Base-by-base conservation (phyloP, 768 basidiomycete genomes). In the Lyophyllum shimeji region DNA sequence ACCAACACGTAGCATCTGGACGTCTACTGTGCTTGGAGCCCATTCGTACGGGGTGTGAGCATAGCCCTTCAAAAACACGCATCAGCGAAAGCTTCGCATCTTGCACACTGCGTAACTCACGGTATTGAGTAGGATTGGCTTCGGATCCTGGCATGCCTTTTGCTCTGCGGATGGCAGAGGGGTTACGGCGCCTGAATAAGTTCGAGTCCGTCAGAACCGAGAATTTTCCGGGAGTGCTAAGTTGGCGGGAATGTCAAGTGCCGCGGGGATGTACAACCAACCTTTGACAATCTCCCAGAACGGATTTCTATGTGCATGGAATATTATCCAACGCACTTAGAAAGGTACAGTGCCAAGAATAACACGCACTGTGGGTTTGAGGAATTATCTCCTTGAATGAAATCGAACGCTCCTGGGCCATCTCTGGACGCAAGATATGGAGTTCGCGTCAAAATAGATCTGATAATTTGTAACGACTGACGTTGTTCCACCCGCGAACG, bases 221-320 rank as follows among this genome's bases (percentile, higher is more conserved):
- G 7, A 25, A 25, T 40, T 49, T n/a, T n/a, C n/a, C 24, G 24
- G n/a, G 50, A 13, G 37, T 31, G 45, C 29, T 12, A 37, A n/a
- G 25, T 51, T 52, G 46, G 34, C 39, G 39, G 33, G 15, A 29
- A 43, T n/a, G 33, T 43, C 25, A 42, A 39, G 4, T 17, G 52
- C 37, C 20, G 29, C 31, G n/a, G 46, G 51, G 31, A 15, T 17
- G 21, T 52, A 57, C n/a, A 51, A 51, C 56, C n/a, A 47, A 80
- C 83, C 82, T 73, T 90, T 93, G 49, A 92, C 87, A 27, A 90
- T 63, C 59, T 91, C 79, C 89, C 90, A 91, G 67, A 92, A 89
- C 3, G 87, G 86, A 67, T 92, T 90, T 65, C 85, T 86, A 60
- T 44, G 21, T 37, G 39, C 6, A 54, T 21, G 46, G 60, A 52